Base-by-base conservation (phyloP, 108 stramenopile species). In the Cyclotella choctawhatcheeana region DNA sequence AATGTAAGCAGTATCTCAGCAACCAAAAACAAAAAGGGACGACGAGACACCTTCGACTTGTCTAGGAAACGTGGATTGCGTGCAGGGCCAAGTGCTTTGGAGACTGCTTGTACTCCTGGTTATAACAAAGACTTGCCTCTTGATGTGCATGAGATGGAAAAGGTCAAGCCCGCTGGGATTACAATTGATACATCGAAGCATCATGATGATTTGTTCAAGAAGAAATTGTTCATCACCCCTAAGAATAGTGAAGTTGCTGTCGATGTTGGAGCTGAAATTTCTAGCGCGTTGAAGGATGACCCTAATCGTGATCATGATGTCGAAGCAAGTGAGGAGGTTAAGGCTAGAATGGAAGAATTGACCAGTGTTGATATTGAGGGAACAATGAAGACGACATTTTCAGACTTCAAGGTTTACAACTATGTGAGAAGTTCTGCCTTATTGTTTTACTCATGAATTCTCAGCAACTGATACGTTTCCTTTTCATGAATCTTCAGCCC, bases 21-120 rank as follows among this genome's bases (percentile, higher is more conserved):
- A 7, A 17, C 26, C 25, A 44, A 18, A 22, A 24, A 30, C 20
- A 18, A 40, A 33, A 25, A 32, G 45, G 22, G 64, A 55, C 48
- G 50, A 44, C 31, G 55, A 58, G 77, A 78, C 60, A 78, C 77
- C 0, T 78, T 78, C 52, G 77, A 78, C 44, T 44, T 78, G 34
- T 78, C 69, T 0, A 78, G 31, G 32, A 66, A 44, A 22, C 69
- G 77, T 16, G 47, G 58, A 18, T 20, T 58, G 14, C 18, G 37
- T 44, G 45, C 32, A 17, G 56, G 22, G 2, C 54, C 64, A 22
- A 58, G 24, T 18, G 32, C 10, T 1, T 25, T 34, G 40, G 55
- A 58, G 21, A 31, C 12, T 29, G 25, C 45, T 0, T 1, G 16
- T n/a, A 61, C 43, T 43, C 56, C n/a, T 61, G 27, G 21, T 44